Percentiles rank a stretch among this genome's conserved stretches.
phyloP scores from a whole-genome alignment of 345 rosid species.

The Rhodamnia argentea region DNA sequence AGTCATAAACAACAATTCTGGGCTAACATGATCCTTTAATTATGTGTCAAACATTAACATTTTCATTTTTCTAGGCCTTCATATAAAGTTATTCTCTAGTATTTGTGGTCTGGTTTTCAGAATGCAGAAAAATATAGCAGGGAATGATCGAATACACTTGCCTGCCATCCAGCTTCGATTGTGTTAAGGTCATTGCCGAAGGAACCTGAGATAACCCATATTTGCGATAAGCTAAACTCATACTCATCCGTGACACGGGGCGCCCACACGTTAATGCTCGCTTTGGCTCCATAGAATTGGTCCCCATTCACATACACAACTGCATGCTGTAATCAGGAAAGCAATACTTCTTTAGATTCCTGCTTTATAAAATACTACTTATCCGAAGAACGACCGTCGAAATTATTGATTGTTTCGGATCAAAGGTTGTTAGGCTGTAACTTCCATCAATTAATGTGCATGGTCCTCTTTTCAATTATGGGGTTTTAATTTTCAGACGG shows the following conservation, averaged over 20 bases:
- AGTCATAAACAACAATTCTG: neutral
- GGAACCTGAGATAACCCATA: conserved; percentile 96
- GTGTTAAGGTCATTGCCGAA: conserved; percentile 92
- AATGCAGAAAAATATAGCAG: neutral
- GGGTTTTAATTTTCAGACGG: neutral
- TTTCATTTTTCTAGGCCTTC: neutral
- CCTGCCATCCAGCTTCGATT: conserved; percentile 99
- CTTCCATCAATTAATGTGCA: neutral
- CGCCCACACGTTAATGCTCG: conserved; percentile 87
- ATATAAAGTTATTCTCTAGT: neutral
- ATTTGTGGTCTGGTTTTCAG: neutral
- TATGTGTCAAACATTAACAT: neutral
- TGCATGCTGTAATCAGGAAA: conserved; percentile 56
- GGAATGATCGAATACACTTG: neutral
- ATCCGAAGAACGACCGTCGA: neutral
- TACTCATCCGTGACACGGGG: conserved; percentile 63
- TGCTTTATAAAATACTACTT: neutral
- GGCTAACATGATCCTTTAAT: neutral
- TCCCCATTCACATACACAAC: conserved; percentile 87
- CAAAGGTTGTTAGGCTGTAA: neutral
- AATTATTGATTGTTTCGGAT: neutral
- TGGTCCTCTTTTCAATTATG: neutral
- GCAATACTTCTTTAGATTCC: neutral
- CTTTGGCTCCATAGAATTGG: conserved; percentile 90
- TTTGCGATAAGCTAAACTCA: conserved; percentile 90